Evolutionary conservation across 1,284 basidiomycete species (phyloP).

Genomic region (Ustilago nuda): DNA sequence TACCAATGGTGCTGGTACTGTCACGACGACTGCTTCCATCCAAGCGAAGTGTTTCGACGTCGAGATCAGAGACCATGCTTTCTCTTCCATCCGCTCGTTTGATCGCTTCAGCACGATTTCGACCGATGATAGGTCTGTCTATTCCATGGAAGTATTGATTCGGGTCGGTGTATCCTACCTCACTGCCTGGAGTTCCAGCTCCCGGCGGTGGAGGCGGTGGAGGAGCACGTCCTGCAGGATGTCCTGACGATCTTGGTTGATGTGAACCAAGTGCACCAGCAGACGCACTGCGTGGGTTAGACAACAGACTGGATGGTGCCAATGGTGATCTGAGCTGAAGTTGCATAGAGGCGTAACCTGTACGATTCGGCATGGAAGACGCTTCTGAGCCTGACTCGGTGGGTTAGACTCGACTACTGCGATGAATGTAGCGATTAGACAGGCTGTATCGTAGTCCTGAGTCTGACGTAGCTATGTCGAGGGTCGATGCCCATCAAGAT

Average conservation of each 20-base stretch:
- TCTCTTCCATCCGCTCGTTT: conserved; percentile 55
- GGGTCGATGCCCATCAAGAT: too few species aligned
- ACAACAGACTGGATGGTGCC: conserved; percentile 49
- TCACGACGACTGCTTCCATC: conserved; percentile 59
- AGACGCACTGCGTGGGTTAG: conserved; percentile 31
- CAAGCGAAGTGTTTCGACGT: conserved; percentile 63
- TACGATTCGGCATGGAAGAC: too few species aligned
- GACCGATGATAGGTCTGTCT: conserved; percentile 49
- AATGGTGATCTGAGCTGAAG: too few species aligned
- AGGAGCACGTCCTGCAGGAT: conserved; percentile 56
- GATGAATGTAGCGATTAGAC: too few species aligned
- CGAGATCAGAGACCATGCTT: conserved; percentile 63
- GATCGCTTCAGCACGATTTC: conserved; percentile 55
- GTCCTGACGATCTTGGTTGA: conserved; percentile 37
- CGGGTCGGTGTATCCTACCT: conserved; percentile 49
- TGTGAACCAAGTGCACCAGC: conserved; percentile 20
- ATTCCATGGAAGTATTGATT: conserved; percentile 46
- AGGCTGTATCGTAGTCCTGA: too few species aligned
- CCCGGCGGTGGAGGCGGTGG: conserved; percentile 50
- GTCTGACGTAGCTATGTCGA: too few species aligned
- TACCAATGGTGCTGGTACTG: conserved; percentile 57
- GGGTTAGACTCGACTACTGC: too few species aligned
- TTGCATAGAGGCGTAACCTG: too few species aligned
- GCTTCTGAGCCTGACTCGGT: too few species aligned
- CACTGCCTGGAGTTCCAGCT: conserved; percentile 6